Evolutionary conservation across 352 stramenopile genomes (phyloP).

Genomic region (Pythium pectinolyticum): DNA sequence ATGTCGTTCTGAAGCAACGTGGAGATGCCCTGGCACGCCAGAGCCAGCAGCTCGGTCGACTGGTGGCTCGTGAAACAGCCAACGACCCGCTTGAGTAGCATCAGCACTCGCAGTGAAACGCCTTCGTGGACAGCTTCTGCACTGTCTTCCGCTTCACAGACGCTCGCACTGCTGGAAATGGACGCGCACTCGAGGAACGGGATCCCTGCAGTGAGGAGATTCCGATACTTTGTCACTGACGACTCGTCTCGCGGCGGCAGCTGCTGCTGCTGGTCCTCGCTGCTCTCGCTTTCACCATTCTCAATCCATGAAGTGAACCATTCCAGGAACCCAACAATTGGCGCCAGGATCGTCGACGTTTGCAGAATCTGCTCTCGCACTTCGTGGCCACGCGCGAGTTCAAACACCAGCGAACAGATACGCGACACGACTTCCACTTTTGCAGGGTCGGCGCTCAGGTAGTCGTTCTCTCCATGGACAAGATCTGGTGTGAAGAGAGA

Average conservation of each 20-base stretch:
- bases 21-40: constrained; percentile 18
- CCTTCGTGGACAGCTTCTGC: not conserved
- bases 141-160: too few relatives aligned
- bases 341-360: constrained; percentile 22
- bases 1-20: constrained; percentile 38
- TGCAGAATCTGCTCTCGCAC: constrained; percentile 54
- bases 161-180: constrained; percentile 1
- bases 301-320: constrained; percentile 15
- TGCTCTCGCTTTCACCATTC: not conserved
- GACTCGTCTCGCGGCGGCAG: not conserved
- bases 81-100: constrained; percentile 6
- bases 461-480: constrained; percentile 11
- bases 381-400: constrained; percentile 33
- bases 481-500: constrained; percentile 8
- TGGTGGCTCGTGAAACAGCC: not conserved
- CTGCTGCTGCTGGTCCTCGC: not conserved
- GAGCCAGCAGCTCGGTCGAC: constrained; percentile 12
- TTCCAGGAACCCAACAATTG: constrained; percentile 21
- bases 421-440: constrained; percentile 53
- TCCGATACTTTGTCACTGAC: constrained; percentile 7
- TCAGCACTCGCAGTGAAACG: not conserved
- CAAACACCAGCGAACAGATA: constrained; percentile 56
- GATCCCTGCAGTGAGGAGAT: constrained; percentile 39
- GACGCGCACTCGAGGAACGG: constrained; percentile 51
- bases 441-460: constrained; percentile 26